These are phyloP conservation scores for Umbelopsis ramanniana DNA, from an alignment of 192 early-diverging fungal genomes.

Conservation along the genomic window DNA sequence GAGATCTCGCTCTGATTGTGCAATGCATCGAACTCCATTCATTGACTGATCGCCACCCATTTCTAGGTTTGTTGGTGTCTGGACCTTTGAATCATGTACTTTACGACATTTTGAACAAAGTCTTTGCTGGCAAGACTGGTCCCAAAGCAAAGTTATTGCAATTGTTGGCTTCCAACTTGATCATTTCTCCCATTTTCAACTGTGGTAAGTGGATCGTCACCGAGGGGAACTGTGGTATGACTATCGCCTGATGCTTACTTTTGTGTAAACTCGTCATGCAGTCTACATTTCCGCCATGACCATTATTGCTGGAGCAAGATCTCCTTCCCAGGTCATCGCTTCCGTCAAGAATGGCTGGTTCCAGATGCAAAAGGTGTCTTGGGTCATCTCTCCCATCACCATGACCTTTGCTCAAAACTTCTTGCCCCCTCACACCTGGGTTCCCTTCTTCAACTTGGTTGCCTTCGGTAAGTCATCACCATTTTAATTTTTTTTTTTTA, in stretches of 20 bases:
- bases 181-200: conserved; percentile 88
- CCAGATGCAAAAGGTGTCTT: conserved; percentile 82
- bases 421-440: conserved; percentile 79
- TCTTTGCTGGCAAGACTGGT: conserved; percentile 72
- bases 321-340: conserved; percentile 50
- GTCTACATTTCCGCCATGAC: conserved; percentile 87
- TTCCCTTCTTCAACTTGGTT: conserved; percentile 90
- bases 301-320: conserved; percentile 74
- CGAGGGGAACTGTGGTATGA: neutral
- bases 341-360: conserved; percentile 66
- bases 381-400: conserved; percentile 78
- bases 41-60: neutral
- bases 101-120: conserved; percentile 75
- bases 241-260: neutral
- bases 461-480: conserved; percentile 61
- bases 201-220: conserved; percentile 53
- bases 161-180: conserved; percentile 74
- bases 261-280: conserved; percentile 17
- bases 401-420: conserved; percentile 81
- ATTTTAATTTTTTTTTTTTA: too few species aligned
- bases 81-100: conserved; percentile 85
- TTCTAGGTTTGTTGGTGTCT: conserved; percentile 70
- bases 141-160: conserved; percentile 69
- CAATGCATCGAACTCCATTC: neutral
- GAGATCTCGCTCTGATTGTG: conserved; percentile 1